These are phyloP conservation scores for Fraxinus baroniana DNA, from an alignment of 305 asterid genomes.

Conservation along the genomic window DNA sequence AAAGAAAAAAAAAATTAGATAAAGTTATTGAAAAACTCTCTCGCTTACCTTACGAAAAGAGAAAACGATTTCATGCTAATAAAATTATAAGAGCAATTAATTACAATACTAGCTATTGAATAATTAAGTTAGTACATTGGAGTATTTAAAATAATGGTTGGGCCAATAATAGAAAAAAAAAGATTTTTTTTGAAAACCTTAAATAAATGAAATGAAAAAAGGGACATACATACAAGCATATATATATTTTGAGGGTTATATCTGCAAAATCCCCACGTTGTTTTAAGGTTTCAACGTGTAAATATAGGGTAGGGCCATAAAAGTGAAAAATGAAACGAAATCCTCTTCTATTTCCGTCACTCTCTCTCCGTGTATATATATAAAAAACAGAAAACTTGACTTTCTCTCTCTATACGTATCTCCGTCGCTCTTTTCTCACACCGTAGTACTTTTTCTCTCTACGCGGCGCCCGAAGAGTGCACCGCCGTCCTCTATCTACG, in stretches of 20 bases:
- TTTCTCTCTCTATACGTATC: neutral
- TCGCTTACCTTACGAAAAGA: neutral
- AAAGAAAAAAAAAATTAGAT: neutral
- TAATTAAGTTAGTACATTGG: neutral
- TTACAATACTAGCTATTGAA: neutral
- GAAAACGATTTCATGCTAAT: neutral
- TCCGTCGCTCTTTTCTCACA: neutral
- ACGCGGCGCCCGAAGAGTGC: neutral
- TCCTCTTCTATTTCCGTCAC: neutral
- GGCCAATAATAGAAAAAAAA: neutral
- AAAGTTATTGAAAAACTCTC: neutral
- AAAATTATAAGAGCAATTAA: neutral
- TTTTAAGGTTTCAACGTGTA: neutral
- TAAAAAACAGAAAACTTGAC: neutral
- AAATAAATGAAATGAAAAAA: neutral
- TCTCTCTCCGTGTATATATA: neutral
- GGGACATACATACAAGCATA: neutral
- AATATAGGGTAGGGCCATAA: neutral
- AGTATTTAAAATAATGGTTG: neutral
- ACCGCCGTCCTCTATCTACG: constrained; percentile 9
- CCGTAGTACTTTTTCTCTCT: neutral
- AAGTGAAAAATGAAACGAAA: neutral
- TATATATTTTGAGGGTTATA: neutral
- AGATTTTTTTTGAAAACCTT: neutral
- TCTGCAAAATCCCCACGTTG: neutral